These are phyloP conservation scores for Penicillium sp. DNA, from an alignment of 2,329 filamentous ascomycete genomes.

Conservation along the genomic window DNA sequence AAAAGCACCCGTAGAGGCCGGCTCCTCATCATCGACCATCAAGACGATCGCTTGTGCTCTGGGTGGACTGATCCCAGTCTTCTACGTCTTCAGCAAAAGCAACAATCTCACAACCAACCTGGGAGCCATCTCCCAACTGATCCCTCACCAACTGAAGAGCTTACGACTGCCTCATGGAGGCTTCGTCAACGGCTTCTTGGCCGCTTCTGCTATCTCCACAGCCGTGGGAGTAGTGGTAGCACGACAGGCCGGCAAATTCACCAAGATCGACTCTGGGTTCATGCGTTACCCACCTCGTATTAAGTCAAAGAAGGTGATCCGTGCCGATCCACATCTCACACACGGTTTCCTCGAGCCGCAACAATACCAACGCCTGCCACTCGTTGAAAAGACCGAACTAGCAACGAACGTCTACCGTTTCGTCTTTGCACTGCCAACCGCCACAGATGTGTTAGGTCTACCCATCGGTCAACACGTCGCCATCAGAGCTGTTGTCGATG, in stretches of 20 bases:
- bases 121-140: neutral
- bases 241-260: slow-evolving; percentile 8
- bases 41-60: slow-evolving; percentile 12
- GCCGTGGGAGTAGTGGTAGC: slow-evolving; percentile 9
- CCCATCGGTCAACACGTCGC: slow-evolving; percentile 57
- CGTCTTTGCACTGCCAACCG: slow-evolving; percentile 48
- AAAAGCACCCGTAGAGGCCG: slow-evolving; percentile 3
- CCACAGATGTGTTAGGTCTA: slow-evolving; percentile 47
- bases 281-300: slow-evolving; percentile 34
- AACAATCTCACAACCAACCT: slow-evolving; percentile 1
- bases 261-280: slow-evolving; percentile 19
- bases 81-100: neutral
- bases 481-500: slow-evolving; percentile 48
- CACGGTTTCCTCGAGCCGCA: slow-evolving; percentile 50
- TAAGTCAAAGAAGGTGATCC: slow-evolving; percentile 38
- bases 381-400: slow-evolving; percentile 29
- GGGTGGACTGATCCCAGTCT: slow-evolving; percentile 2
- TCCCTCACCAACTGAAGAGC: slow-evolving; percentile 2
- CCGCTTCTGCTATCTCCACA: slow-evolving; percentile 11
- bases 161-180: slow-evolving; percentile 10
- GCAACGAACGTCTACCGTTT: slow-evolving; percentile 40
- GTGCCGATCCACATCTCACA: slow-evolving; percentile 38
- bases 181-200: slow-evolving; percentile 13
- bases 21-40: slow-evolving; percentile 22
- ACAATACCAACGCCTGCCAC: slow-evolving; percentile 46